phyloP scores from a whole-genome alignment of 108 stramenopile species.

The Fragilariopsis cylindrus region DNA sequence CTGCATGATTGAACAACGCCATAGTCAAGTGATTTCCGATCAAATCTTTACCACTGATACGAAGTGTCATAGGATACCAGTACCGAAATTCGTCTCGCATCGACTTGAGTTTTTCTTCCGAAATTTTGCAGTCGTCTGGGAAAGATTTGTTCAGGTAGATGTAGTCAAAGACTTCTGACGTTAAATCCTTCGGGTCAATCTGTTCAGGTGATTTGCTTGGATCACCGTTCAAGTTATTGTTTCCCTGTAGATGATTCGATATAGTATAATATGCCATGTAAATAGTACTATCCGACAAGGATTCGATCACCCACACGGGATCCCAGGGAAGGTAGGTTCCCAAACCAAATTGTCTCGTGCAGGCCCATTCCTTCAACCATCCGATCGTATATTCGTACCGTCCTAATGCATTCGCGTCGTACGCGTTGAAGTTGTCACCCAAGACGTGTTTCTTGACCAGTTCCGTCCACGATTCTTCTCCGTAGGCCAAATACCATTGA shows the following conservation, averaged over 20 bases:
- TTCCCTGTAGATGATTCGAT: constrained; percentile 91
- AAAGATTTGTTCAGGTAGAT: constrained; percentile 76
- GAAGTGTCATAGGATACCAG: constrained; percentile 98
- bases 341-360: constrained; percentile 95
- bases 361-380: constrained; percentile 99
- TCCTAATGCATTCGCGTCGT: constrained; percentile 68
- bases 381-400: constrained; percentile 88
- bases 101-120: constrained; percentile 68
- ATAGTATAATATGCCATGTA: constrained; percentile 99
- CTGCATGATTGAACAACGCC: constrained; percentile 98
- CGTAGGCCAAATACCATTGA: constrained; percentile 99
- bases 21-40: constrained; percentile 99
- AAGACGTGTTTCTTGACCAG: constrained; percentile 87
- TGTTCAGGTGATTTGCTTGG: constrained; percentile 70
- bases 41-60: constrained; percentile 96
- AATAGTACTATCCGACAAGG: constrained; percentile 96
- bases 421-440: constrained; percentile 86
- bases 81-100: constrained; percentile 90
- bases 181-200: constrained; percentile 81
- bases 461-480: constrained; percentile 88
- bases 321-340: constrained; percentile 98
- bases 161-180: constrained; percentile 93
- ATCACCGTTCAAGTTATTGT: constrained; percentile 88
- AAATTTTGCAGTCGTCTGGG: constrained; percentile 73
- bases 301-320: constrained; percentile 96